Evolutionary conservation across 1,284 basidiomycete genomes (phyloP).

Genomic region (Sparassis latifolia): DNA sequence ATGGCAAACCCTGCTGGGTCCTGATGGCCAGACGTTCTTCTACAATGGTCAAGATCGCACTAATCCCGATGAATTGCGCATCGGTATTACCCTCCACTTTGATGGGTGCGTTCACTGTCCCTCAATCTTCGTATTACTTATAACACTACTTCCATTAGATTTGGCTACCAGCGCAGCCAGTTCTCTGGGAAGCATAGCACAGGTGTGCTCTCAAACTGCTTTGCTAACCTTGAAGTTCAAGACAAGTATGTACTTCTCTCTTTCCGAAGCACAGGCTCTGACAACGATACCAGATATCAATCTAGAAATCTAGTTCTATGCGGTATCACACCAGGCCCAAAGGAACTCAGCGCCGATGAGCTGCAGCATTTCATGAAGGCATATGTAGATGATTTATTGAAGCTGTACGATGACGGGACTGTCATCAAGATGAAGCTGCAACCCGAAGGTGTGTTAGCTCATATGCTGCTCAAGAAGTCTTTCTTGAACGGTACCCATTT

Average conservation of each 20-base stretch:
- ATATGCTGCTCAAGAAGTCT: background rate
- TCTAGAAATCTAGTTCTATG: constrained; percentile 11
- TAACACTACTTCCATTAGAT: constrained; percentile 1
- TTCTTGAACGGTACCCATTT: background rate
- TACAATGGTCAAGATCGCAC: constrained; percentile 2
- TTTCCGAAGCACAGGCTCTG: background rate
- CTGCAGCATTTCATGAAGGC: constrained; percentile 12
- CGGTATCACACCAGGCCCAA: constrained; percentile 13
- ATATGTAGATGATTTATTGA: constrained; percentile 13
- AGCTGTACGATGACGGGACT: constrained; percentile 14
- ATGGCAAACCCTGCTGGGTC: constrained; percentile 4
- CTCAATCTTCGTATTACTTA: background rate
- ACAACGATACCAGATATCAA: constrained; percentile 7
- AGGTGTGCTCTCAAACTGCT: constrained; percentile 9
- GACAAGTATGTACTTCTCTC: constrained; percentile 7
- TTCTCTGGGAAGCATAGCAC: constrained; percentile 8
- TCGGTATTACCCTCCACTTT: constrained; percentile 8
- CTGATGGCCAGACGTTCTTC: constrained; percentile 7
- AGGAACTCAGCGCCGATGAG: constrained; percentile 12
- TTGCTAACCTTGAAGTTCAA: constrained; percentile 10
- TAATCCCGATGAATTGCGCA: constrained; percentile 5
- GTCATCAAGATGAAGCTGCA: constrained; percentile 10
- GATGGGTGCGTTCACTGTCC: constrained; percentile 8
- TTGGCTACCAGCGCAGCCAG: constrained; percentile 5
- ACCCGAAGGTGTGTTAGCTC: constrained; percentile 13